phyloP scores from a whole-genome alignment of 2,329 filamentous ascomycete genomes.

The Trichophyton verrucosum region DNA sequence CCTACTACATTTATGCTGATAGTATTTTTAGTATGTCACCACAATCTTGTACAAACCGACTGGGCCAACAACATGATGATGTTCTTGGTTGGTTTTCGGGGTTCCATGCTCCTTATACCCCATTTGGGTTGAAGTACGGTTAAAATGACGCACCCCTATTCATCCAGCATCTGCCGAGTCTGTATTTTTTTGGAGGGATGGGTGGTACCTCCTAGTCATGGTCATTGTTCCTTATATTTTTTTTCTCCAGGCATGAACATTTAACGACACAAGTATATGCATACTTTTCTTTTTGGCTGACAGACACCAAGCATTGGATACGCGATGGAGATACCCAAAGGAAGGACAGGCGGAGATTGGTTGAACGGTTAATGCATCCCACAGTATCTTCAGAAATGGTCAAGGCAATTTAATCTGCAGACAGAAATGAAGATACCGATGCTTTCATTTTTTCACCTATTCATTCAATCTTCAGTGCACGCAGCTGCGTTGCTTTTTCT shows the following conservation, averaged over 20 bases:
- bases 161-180: too few relatives aligned
- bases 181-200: background rate
- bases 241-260: background rate
- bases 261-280: constrained; percentile 2
- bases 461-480: background rate
- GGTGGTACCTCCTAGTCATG: background rate
- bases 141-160: background rate
- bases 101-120: too few relatives aligned
- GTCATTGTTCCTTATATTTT: background rate
- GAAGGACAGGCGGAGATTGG: background rate
- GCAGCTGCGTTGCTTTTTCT: background rate
- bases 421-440: constrained; percentile 1
- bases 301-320: constrained; percentile 2
- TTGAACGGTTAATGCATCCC: background rate
- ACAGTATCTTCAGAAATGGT: background rate
- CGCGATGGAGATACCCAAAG: background rate
- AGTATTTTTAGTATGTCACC: constrained; percentile 64
- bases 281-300: background rate
- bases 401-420: background rate
- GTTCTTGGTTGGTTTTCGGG: background rate
- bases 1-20: constrained; percentile 13
- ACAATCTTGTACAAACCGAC: constrained; percentile 97
- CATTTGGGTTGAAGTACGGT: background rate
- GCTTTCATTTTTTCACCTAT: background rate
- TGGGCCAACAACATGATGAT: constrained; percentile 15